phyloP scores from a whole-genome alignment of 75 land plant species.

The Sequoiadendron giganteum region DNA sequence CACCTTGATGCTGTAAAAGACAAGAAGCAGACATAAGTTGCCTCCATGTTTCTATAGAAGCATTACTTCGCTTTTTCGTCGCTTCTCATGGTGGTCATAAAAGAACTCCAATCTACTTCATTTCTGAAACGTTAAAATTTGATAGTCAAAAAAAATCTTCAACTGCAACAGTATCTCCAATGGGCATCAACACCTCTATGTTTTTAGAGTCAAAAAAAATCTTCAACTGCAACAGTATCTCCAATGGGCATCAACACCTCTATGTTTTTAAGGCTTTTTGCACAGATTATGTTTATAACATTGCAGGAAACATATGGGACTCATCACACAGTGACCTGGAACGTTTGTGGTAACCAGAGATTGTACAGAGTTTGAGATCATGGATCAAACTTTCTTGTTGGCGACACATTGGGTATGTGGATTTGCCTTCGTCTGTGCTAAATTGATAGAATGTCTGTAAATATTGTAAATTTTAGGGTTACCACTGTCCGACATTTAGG shows the following conservation, averaged over 20 bases:
- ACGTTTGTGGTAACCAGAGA: background rate
- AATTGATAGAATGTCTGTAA: background rate
- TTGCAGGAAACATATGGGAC: background rate
- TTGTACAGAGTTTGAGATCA: background rate
- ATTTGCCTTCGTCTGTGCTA: no score
- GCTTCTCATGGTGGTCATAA: no score
- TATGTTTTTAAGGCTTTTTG: background rate
- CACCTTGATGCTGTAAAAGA: no score
- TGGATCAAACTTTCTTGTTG: background rate
- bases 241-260: background rate
- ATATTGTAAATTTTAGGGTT: background rate
- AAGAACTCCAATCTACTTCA: background rate
- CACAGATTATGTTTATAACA: background rate
- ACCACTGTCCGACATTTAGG: no score
- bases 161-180: background rate
- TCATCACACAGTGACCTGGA: background rate
- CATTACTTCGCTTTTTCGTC: no score
- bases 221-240: background rate
- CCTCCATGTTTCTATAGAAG: no score
- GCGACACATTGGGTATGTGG: background rate
- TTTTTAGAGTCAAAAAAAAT: background rate
- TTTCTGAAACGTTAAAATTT: background rate
- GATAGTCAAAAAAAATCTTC: background rate
- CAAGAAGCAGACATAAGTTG: no score
- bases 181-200: background rate